Evolutionary conservation across 1,284 basidiomycete species (phyloP).

Genomic region (Spongispora temasekensis): DNA sequence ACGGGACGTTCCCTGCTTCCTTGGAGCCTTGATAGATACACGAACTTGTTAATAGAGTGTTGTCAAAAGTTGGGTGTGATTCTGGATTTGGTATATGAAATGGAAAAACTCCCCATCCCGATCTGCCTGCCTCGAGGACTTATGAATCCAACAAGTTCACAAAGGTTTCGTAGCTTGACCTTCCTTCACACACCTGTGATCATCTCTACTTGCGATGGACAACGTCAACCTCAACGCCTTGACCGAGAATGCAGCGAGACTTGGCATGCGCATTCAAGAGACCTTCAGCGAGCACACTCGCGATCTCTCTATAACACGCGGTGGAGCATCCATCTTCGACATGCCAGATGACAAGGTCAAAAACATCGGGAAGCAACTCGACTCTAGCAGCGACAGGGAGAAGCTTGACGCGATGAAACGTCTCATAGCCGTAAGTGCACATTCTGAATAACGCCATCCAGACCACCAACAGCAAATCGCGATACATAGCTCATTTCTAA

Average conservation of each 20-base stretch:
- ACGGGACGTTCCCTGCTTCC: constrained; percentile 88
- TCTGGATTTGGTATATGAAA: constrained; percentile 3
- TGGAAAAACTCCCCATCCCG: not conserved
- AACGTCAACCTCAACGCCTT: constrained; percentile 64
- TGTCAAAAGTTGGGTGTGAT: not conserved
- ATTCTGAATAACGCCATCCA: constrained; percentile 2
- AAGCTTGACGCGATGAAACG: constrained; percentile 93
- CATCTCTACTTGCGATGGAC: constrained; percentile 25
- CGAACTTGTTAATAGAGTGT: constrained; percentile 2
- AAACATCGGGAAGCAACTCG: constrained; percentile 82
- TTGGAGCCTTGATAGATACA: constrained; percentile 65
- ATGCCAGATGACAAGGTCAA: constrained; percentile 70
- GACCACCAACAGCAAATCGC: constrained; percentile 13
- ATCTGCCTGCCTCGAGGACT: not conserved
- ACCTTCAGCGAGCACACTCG: constrained; percentile 77
- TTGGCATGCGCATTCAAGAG: constrained; percentile 79
- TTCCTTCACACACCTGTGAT: not conserved
- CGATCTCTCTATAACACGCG: constrained; percentile 60
- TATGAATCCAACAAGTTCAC: constrained; percentile 8
- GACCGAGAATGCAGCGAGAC: constrained; percentile 76
- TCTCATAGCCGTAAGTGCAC: constrained; percentile 76
- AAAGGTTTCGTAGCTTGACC: constrained; percentile 6
- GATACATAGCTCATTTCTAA: constrained; percentile 88
- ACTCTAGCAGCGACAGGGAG: constrained; percentile 84
- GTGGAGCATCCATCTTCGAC: constrained; percentile 63